Evolutionary conservation across 176 grass and related monocot genomes (phyloP).

Genomic region (Ampelocalamus luodianensis): DNA sequence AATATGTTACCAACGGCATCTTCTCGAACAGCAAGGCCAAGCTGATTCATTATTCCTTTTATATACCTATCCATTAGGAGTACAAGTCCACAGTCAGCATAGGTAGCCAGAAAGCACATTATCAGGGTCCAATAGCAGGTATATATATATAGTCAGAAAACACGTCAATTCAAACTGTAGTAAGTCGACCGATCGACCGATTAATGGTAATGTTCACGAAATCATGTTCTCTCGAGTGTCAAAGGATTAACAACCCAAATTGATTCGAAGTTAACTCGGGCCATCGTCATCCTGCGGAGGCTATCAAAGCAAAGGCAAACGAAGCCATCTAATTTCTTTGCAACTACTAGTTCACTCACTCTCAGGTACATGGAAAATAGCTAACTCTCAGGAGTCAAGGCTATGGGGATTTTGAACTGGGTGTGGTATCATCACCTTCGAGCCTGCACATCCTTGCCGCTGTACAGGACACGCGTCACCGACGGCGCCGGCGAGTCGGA

Average conservation of each 20-base stretch:
- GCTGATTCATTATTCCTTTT: constrained; percentile 79
- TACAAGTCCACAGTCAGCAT: constrained; percentile 12
- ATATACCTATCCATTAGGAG: constrained; percentile 63
- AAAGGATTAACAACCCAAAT: not conserved
- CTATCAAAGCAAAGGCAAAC: not conserved
- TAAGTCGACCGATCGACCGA: not conserved
- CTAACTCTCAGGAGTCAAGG: not conserved
- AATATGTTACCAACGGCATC: constrained; percentile 95
- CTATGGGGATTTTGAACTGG: not conserved
- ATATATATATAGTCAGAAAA: not conserved
- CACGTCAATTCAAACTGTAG: not conserved
- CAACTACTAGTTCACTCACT: not conserved
- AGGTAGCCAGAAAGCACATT: not conserved
- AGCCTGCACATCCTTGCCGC: constrained; percentile 81
- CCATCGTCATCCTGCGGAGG: not conserved
- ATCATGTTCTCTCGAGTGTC: not conserved
- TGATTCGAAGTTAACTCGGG: not conserved
- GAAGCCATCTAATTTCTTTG: not conserved
- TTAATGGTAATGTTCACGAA: not conserved
- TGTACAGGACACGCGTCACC: constrained; percentile 88
- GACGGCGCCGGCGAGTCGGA: constrained; percentile 87
- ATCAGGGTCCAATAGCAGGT: not conserved
- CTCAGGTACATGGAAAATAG: not conserved
- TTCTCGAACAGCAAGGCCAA: constrained; percentile 66
- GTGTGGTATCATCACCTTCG: constrained; percentile 54